phyloP scores from a whole-genome alignment of 2,329 filamentous ascomycete species.

The Ophiocordyceps camponoti-saundersi region DNA sequence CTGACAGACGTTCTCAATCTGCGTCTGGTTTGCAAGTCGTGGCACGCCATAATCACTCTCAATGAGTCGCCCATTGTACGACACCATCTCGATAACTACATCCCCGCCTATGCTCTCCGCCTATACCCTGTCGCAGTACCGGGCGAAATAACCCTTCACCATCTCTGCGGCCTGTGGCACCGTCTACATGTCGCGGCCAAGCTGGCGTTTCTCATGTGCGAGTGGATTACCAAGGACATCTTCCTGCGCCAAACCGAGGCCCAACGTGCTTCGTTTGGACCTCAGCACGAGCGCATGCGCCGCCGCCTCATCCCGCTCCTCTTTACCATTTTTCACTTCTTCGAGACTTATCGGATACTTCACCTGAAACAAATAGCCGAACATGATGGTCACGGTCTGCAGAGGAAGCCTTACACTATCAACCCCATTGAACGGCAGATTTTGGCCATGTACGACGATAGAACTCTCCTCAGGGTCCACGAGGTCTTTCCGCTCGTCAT shows the following conservation, averaged over 20 bases:
- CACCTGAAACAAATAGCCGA: constrained; percentile 39
- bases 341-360: constrained; percentile 44
- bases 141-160: constrained; percentile 35
- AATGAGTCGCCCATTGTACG: constrained; percentile 46
- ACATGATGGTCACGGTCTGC: constrained; percentile 32
- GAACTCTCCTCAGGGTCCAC: constrained; percentile 44
- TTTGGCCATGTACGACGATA: constrained; percentile 48
- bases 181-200: constrained; percentile 47
- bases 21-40: constrained; percentile 38
- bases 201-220: constrained; percentile 42
- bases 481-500: constrained; percentile 48
- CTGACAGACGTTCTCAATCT: constrained; percentile 43
- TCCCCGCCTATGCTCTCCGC: constrained; percentile 42
- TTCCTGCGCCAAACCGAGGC: constrained; percentile 40
- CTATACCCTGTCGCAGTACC: constrained; percentile 38
- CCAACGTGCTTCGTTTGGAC: constrained; percentile 38
- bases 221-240: constrained; percentile 49
- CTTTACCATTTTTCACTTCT: constrained; percentile 52
- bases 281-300: constrained; percentile 46
- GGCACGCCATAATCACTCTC: constrained; percentile 40
- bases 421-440: constrained; percentile 46
- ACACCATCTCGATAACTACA: constrained; percentile 40
- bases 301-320: constrained; percentile 44
- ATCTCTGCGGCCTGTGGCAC: constrained; percentile 49
- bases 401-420: constrained; percentile 35